Evolutionary conservation across 768 basidiomycete genomes (phyloP).

Genomic region (Trametes gibbosa): DNA sequence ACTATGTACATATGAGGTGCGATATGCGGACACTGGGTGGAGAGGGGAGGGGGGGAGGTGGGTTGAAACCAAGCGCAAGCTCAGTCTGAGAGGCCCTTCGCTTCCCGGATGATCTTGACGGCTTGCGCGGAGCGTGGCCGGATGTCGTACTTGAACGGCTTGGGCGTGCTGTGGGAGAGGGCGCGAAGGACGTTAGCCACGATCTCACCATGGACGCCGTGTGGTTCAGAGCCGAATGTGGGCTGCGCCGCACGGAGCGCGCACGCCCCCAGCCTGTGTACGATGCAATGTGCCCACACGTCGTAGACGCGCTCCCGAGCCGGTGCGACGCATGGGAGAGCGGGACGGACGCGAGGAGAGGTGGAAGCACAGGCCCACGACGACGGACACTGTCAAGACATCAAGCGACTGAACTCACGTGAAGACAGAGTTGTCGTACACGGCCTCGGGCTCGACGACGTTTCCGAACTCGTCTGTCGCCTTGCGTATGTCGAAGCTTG

Average conservation of each 20-base stretch:
- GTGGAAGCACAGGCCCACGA: neutral
- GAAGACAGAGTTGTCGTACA: conserved; percentile 64
- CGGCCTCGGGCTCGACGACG: conserved; percentile 36
- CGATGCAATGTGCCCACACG: neutral
- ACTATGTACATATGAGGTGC: neutral
- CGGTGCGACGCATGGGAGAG: too few species aligned
- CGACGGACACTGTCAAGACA: neutral
- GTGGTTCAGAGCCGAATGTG: neutral
- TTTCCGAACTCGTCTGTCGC: conserved; percentile 22
- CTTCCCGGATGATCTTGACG: conserved; percentile 17
- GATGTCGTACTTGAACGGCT: conserved; percentile 50
- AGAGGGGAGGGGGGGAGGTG: neutral
- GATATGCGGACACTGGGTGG: neutral
- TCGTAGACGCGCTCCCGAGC: too few species aligned
- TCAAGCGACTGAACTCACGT: conserved; percentile 48
- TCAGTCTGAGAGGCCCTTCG: conserved; percentile 17
- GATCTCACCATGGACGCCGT: neutral
- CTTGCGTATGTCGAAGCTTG: conserved; percentile 24
- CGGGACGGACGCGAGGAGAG: too few species aligned
- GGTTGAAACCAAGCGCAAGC: neutral
- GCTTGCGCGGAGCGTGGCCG: conserved; percentile 45
- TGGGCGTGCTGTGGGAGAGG: conserved; percentile 39
- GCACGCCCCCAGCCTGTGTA: neutral
- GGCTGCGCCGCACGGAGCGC: neutral
- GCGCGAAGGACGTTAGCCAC: neutral